Conservation (phyloP, 163 green algal species). For the Volvox carteri region DNA sequence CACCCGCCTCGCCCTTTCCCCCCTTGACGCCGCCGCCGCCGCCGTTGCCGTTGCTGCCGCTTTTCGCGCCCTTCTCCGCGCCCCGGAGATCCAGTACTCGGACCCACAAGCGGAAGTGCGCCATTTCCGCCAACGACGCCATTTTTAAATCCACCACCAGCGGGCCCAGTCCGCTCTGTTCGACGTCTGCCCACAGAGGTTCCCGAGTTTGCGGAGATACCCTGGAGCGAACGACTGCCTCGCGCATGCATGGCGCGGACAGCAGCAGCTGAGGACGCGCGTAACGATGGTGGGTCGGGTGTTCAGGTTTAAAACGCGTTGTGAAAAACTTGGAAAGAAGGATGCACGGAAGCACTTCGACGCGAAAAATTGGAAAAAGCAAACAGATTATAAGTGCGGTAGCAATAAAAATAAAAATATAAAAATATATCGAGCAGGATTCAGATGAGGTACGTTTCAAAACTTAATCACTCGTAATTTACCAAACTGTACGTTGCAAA, state of each 20-base stretch:
- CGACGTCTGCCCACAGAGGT: constrained; percentile 34
- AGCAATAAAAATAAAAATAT: too few species aligned
- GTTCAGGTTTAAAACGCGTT: too few species aligned
- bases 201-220: background rate
- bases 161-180: background rate
- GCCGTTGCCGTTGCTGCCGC: background rate
- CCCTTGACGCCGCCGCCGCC: background rate
- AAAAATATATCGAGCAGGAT: too few species aligned
- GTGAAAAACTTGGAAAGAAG: too few species aligned
- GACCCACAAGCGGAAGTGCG: constrained; percentile 33
- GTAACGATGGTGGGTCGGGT: too few species aligned
- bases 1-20: background rate
- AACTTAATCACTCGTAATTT: too few species aligned
- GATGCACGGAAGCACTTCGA: too few species aligned
- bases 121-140: constrained; percentile 39
- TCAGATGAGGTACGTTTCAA: too few species aligned
- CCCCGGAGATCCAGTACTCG: background rate
- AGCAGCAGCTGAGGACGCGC: constrained; percentile 49
- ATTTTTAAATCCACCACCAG: constrained; percentile 40
- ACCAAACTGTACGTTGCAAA: background rate
- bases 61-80: background rate
- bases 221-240: background rate
- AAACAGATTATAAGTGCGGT: too few species aligned
- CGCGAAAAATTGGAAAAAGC: too few species aligned
- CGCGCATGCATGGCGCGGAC: constrained; percentile 34